A percentile compares a stretch with the other conserved stretches of the same genome.
phyloP scores from a whole-genome alignment of 208 protist genomes.

The Leptomonas pyrrhocoris region DNA sequence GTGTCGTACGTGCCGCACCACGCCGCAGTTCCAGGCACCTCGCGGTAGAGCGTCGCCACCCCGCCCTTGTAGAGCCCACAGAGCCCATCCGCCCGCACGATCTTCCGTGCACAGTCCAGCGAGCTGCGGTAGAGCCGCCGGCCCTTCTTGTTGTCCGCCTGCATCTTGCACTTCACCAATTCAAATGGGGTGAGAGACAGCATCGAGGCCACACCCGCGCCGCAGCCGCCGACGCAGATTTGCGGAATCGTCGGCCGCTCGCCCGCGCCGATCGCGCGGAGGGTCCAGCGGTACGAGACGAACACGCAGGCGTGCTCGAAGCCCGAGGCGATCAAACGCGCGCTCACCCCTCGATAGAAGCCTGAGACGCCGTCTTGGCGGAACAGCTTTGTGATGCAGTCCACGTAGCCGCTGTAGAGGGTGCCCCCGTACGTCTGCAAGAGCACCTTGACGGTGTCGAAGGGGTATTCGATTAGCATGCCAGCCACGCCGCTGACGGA shows the following conservation, averaged over 20 bases:
- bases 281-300: conserved; percentile 74
- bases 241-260: conserved; percentile 42
- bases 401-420: conserved; percentile 54
- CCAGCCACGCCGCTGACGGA: conserved; percentile 62
- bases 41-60: conserved; percentile 67
- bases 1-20: conserved; percentile 88
- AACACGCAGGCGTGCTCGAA: conserved; percentile 87
- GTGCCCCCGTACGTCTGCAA: conserved; percentile 64
- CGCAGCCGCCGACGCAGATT: conserved; percentile 62
- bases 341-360: conserved; percentile 80
- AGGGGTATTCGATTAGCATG: conserved; percentile 86
- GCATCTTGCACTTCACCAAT: conserved; percentile 87
- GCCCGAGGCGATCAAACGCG: conserved; percentile 61
- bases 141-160: conserved; percentile 53
- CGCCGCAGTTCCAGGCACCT: conserved; percentile 81
- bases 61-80: conserved; percentile 71
- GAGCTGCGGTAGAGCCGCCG: conserved; percentile 44
- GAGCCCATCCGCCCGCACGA: conserved; percentile 45
- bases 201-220: conserved; percentile 66
- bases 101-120: conserved; percentile 55
- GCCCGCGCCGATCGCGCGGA: conserved; percentile 50
- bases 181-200: conserved; percentile 82
- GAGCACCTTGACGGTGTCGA: conserved; percentile 91
- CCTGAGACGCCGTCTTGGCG: conserved; percentile 63
- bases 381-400: conserved; percentile 57